phyloP scores from a whole-genome alignment of 2,329 filamentous ascomycete species.

The Fusarium sublunatum region DNA sequence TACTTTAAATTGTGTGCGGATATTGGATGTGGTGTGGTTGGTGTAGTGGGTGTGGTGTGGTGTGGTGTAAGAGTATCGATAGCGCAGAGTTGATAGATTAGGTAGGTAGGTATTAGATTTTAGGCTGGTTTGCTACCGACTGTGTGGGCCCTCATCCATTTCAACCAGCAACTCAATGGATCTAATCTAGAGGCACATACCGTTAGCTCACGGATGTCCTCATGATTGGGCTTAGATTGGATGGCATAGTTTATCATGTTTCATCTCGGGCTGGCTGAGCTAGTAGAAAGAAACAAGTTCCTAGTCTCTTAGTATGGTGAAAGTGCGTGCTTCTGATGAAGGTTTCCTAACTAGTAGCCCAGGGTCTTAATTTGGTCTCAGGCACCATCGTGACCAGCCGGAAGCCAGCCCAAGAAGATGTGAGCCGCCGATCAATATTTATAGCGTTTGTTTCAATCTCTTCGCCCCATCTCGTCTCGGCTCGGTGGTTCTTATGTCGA shows the following conservation, averaged over 20 bases:
- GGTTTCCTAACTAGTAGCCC: too few relatives aligned
- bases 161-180: conserved; percentile 4
- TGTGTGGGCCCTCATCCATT: conserved; percentile 19
- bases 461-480: conserved; percentile 17
- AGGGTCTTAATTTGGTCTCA: conserved; percentile 12
- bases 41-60: conserved; percentile 1
- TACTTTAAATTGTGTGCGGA: conserved; percentile 25
- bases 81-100: conserved; percentile 22
- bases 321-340: too few relatives aligned
- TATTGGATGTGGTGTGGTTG: conserved; percentile 29
- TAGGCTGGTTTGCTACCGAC: conserved; percentile 18
- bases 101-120: conserved; percentile 20
- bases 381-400: conserved; percentile 15
- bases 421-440: conserved; percentile 8
- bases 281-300: conserved; percentile 15
- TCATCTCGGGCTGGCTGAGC: conserved; percentile 16
- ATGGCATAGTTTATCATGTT: conserved; percentile 8
- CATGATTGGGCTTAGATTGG: background rate
- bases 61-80: conserved; percentile 27
- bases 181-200: background rate
- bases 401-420: conserved; percentile 13
- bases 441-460: conserved; percentile 33
- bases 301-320: too few relatives aligned
- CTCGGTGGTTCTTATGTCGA: conserved; percentile 10
- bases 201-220: background rate